Base-by-base conservation (phyloP, 2,329 filamentous ascomycete species). In the Venturiaceae sp. region DNA sequence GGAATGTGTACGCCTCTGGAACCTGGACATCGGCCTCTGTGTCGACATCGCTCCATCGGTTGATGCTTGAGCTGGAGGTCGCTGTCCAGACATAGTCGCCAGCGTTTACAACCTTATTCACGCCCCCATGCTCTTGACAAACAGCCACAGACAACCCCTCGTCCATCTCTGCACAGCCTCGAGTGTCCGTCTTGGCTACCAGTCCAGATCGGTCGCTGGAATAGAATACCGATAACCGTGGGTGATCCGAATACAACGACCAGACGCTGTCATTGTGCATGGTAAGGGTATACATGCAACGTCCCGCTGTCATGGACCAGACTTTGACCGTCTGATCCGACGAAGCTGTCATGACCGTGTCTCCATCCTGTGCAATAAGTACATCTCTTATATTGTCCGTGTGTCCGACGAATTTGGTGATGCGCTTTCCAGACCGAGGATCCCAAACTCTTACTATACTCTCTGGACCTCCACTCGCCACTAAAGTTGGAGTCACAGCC, bases 251-350 rank as follows among this genome's bases (percentile, higher is more conserved):
- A 72, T 88, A 95, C 23, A 99, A 79, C 1, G 90, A 95, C 94
- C 94, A 99, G 23, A 99, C 90, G 69, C 92, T 96, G 68, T 96
- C 91, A 68, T 95, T 95, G 74, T 99, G 94, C 94, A 99, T 99
- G 58, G 92, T 96, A 65, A 99, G 82, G 0, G 94, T 99, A 73
- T 96, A 90, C 87, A 97, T 92, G 78, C 94, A 99, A 65, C 94
- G 83, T 58, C 94, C 94, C 23, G 91, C 92, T 11, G 89, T 94
- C 65, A 97, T 86, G 64, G 92, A 96, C 94, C 94, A 99, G 60
- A 97, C 84, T 75, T 99, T 99, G 76, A 99, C 87, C 0, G 94
- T 97, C 74, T 95, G 91, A 71, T 99, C 94, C 1, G 92, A 92
- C 65, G 92, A 96, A 14, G 90, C 92, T 0, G 92, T 96, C 79